Percentiles rank a stretch among this genome's conserved stretches.
These are phyloP conservation scores for Rubus parviflorus DNA, from an alignment of 306 rosid genomes.

Conservation along the genomic window DNA sequence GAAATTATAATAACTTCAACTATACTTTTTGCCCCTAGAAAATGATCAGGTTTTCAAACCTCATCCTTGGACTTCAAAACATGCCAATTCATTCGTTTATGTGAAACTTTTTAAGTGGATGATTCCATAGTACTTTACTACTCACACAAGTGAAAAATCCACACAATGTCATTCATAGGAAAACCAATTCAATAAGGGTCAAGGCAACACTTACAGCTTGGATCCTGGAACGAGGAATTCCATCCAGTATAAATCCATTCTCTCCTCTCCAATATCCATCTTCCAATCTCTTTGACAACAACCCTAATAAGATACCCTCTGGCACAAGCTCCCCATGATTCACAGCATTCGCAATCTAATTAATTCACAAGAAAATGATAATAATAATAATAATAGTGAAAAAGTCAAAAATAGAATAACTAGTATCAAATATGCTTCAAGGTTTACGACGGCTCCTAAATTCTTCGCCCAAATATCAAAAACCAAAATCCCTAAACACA, in stretches of 20 bases:
- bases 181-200: neutral
- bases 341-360: conserved; percentile 58
- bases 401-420: neutral
- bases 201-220: conserved; percentile 61
- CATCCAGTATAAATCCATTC: conserved; percentile 70
- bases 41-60: neutral
- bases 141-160: too few relatives aligned
- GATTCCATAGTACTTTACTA: too few relatives aligned
- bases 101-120: too few relatives aligned
- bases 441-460: neutral
- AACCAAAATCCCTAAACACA: neutral
- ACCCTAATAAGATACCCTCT: conserved; percentile 49
- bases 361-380: too few relatives aligned
- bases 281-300: conserved; percentile 56
- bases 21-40: neutral
- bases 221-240: conserved; percentile 59
- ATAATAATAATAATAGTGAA: neutral
- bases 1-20: neutral
- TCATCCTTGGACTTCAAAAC: neutral
- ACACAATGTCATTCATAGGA: too few relatives aligned
- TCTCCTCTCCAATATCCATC: conserved; percentile 66
- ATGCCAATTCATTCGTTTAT: neutral
- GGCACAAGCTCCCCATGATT: conserved; percentile 59
- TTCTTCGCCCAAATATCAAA: neutral
- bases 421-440: neutral